Conservation (phyloP, 495 filamentous ascomycete genomes). For the Thermothielavioides terrestris region DNA sequence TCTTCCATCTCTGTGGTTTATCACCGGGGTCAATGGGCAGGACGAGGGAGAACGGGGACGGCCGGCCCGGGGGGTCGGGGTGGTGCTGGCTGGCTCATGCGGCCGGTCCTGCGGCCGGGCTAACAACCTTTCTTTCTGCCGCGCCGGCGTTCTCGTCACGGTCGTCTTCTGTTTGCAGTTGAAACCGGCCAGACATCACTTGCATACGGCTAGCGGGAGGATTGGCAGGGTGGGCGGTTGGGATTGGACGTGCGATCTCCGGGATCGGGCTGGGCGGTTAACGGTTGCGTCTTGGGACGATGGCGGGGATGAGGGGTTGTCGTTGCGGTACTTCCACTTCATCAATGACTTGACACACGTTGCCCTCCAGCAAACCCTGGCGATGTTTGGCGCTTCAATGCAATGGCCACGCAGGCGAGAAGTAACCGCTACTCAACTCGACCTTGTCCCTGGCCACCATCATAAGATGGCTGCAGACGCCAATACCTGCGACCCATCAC, state of each 20-base stretch:
- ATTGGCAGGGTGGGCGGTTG: not conserved
- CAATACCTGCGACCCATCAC: too few species aligned
- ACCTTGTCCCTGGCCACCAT: too few species aligned
- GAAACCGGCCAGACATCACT: constrained; percentile 12
- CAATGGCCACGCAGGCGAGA: too few species aligned
- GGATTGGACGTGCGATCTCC: constrained; percentile 9
- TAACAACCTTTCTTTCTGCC: not conserved
- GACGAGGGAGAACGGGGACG: not conserved
- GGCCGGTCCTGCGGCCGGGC: constrained; percentile 22
- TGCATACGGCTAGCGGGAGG: constrained; percentile 5
- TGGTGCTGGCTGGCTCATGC: constrained; percentile 17
- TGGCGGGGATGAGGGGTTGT: not conserved
- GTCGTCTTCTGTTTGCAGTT: not conserved
- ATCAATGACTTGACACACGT: too few species aligned
- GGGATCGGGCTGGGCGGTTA: not conserved
- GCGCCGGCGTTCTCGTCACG: not conserved
- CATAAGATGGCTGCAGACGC: too few species aligned
- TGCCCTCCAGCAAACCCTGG: too few species aligned
- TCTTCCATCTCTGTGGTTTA: not conserved
- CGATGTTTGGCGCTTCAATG: too few species aligned
- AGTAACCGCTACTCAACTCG: too few species aligned
- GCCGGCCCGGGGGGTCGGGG: not conserved
- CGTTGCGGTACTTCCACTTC: not conserved
- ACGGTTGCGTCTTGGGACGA: too few species aligned
- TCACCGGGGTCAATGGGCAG: not conserved